Evolutionary conservation across 371 early-diverging fungal species (phyloP).

Genomic region (Dichotomocladium elegans): DNA sequence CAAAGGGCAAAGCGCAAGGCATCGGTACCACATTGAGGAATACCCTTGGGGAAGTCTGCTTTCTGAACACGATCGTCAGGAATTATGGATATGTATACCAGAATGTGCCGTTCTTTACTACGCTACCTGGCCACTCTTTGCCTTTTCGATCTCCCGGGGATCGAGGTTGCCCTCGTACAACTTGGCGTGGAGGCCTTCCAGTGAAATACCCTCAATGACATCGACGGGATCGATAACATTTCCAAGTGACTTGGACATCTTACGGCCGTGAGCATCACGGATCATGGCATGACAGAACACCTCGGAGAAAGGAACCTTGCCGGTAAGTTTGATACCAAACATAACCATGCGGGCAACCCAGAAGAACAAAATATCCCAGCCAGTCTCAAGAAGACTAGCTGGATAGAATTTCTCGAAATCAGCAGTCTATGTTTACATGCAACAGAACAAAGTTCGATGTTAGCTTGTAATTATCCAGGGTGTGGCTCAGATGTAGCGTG

Average conservation of each 20-base stretch:
- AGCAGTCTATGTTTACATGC: conserved; percentile 47
- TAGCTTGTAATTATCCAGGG: not conserved
- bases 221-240: conserved; percentile 99
- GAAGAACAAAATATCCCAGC: conserved; percentile 99
- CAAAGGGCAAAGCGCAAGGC: conserved; percentile 98
- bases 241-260: conserved; percentile 99
- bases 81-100: not conserved
- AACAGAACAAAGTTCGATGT: no score
- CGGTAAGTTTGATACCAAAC: conserved; percentile 95
- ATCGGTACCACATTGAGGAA: conserved; percentile 99
- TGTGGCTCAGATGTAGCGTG: not conserved
- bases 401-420: conserved; percentile 94
- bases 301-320: conserved; percentile 92
- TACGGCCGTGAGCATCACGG: conserved; percentile 99
- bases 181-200: conserved; percentile 76
- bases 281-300: conserved; percentile 99
- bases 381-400: conserved; percentile 94
- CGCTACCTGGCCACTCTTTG: conserved; percentile 74
- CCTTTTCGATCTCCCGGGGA: conserved; percentile 88
- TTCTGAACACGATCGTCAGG: conserved; percentile 19
- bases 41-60: conserved; percentile 97
- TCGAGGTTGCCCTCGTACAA: conserved; percentile 90
- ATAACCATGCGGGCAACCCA: conserved; percentile 99
- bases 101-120: no score
- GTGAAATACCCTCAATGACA: conserved; percentile 93